Percentiles rank a stretch among this genome's conserved stretches.
These are phyloP conservation scores for Uncinocarpus reesii DNA, from an alignment of 2,329 filamentous ascomycete species.

Conservation along the genomic window DNA sequence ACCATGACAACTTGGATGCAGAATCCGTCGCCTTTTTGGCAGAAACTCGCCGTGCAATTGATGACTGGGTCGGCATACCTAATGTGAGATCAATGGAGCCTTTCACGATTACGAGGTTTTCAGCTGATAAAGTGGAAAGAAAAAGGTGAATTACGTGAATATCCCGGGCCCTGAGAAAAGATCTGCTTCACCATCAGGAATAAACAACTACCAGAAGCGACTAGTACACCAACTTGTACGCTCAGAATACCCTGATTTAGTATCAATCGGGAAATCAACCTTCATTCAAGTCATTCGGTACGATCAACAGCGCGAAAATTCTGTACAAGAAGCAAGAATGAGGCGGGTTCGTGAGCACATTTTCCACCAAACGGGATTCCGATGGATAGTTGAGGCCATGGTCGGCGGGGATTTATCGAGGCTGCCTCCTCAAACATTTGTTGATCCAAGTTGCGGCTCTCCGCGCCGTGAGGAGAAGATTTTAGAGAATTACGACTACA, in stretches of 20 bases:
- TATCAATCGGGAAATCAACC: slow-evolving; percentile 28
- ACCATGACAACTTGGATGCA: slow-evolving; percentile 43
- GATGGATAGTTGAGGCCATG: slow-evolving; percentile 41
- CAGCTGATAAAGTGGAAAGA: slow-evolving; percentile 4
- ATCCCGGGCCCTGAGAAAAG: slow-evolving; percentile 29
- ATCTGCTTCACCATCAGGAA: slow-evolving; percentile 20
- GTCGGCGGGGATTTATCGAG: slow-evolving; percentile 33
- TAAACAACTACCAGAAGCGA: slow-evolving; percentile 53
- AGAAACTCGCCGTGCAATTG: slow-evolving; percentile 37
- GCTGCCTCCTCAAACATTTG: slow-evolving; percentile 28
- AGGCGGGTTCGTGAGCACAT: slow-evolving; percentile 24
- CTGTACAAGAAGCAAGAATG: slow-evolving; percentile 23
- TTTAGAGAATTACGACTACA: slow-evolving; percentile 16
- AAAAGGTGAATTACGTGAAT: slow-evolving; percentile 36
- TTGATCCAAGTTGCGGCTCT: slow-evolving; percentile 18
- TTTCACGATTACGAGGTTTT: neutral
- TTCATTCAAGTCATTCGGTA: slow-evolving; percentile 36
- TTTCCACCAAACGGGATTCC: slow-evolving; percentile 33
- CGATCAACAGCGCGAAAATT: slow-evolving; percentile 29
- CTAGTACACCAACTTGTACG: slow-evolving; percentile 58
- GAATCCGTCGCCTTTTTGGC: slow-evolving; percentile 45
- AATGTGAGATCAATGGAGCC: slow-evolving; percentile 15
- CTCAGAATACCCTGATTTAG: slow-evolving; percentile 44
- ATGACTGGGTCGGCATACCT: slow-evolving; percentile 35
- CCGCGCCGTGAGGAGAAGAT: neutral